Evolutionary conservation across 2,329 filamentous ascomycete genomes (phyloP).

Genomic region (Shiraia bambusicola): DNA sequence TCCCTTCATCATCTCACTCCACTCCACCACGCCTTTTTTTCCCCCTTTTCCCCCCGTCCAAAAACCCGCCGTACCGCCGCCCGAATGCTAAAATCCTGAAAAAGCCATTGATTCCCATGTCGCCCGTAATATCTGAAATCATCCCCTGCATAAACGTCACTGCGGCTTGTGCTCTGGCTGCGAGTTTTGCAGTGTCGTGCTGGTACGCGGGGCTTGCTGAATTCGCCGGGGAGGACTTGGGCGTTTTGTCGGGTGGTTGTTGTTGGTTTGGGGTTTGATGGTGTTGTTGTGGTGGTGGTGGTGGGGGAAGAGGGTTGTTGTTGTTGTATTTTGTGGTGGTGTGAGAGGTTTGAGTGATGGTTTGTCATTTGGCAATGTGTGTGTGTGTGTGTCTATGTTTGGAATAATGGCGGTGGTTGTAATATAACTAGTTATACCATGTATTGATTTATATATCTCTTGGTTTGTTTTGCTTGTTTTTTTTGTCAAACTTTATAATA

Average conservation of each 20-base stretch:
- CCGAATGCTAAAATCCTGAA: conserved; percentile 42
- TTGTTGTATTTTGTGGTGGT: conserved; percentile 10
- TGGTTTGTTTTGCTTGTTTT: too few relatives aligned
- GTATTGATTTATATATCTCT: too few relatives aligned
- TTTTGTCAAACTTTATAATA: too few relatives aligned
- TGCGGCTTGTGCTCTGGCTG: conserved; percentile 5
- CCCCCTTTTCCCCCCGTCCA: conserved; percentile 15
- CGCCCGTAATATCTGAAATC: conserved; percentile 40
- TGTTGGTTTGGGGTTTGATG: conserved; percentile 16
- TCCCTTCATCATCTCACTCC: too few relatives aligned
- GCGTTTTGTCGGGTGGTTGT: conserved; percentile 21
- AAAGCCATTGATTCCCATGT: conserved; percentile 43
- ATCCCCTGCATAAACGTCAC: neutral
- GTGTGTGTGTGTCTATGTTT: too few relatives aligned
- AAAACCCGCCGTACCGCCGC: conserved; percentile 35
- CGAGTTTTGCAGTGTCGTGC: too few relatives aligned
- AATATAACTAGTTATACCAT: too few relatives aligned
- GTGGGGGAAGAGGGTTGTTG: conserved; percentile 25
- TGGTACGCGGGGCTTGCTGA: conserved; percentile 32
- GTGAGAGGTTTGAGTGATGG: conserved; percentile 16
- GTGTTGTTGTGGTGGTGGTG: conserved; percentile 30
- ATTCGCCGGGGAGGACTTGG: conserved; percentile 26
- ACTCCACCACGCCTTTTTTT: neutral
- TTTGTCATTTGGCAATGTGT: conserved; percentile 36
- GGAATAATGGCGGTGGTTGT: too few relatives aligned